Base-by-base conservation (phyloP, 2,329 filamentous ascomycete species). In the Anthostomella pinea region DNA sequence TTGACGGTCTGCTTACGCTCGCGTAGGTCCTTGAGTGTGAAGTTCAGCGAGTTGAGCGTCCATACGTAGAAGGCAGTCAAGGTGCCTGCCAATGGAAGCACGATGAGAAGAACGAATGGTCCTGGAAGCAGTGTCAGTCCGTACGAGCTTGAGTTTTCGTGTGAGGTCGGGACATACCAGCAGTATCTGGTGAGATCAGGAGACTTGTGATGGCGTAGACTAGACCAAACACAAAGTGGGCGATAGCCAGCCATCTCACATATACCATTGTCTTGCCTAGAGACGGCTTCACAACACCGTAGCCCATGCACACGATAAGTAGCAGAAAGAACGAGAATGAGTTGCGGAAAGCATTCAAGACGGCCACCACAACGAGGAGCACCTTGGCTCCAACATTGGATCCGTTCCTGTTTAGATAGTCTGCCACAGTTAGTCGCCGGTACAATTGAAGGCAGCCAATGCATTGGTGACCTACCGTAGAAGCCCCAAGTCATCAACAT, bases 401-500 rank as follows among this genome's bases (percentile, higher is more conserved):
- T 25, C 93, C 93, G 57, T 95, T 81, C 24, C 85, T 79, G 63
- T 98, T 98, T 59, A 95, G 81, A 61, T 87, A 97, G 66, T 98
- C 93, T 86, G 44, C 13, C 31, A 16, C 13, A 21, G 44, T 75
- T 56, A 75, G 67, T 32, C 27, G 31, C 10, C 26, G 15, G 37
- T 11, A 8, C 8, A 23, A 21, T 9, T 25, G 10, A 10, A 21
- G 18, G 6, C 11, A 25, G 29, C 11, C 8, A 30, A 20, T 13
- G 11, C 14, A 23, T 16, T 23, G n/a, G n/a, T n/a, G 3, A 43
- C 72, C 42, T 69, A 86, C 83, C 82, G 63, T 97, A 98, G 69
- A 95, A 98, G 27, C 88, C 89, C 93, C 93, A 98, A 2, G 93
- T 98, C 79, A 97, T 90, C 57, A 97, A 72, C 82, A 97, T 95